Percentiles rank a stretch among this genome's conserved stretches.
Evolutionary conservation across 306 rosid genomes (phyloP).

Genomic region (Purshia tridentata): DNA sequence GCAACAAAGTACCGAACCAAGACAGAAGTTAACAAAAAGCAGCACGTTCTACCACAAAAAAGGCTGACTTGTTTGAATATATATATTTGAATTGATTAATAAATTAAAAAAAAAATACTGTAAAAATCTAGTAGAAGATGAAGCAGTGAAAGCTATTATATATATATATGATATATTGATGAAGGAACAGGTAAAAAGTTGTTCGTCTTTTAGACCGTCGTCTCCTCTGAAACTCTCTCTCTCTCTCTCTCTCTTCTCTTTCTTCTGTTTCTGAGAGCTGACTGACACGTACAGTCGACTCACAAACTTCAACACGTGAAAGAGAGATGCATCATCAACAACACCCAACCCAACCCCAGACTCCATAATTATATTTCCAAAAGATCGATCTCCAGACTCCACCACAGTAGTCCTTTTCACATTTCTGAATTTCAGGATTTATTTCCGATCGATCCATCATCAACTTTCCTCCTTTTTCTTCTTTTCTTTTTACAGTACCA

Average conservation of each 20-base stretch:
- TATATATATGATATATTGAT: slow-evolving; percentile 21
- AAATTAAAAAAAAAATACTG: not conserved
- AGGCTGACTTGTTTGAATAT: not conserved
- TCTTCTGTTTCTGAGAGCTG: not conserved
- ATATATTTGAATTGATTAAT: not conserved
- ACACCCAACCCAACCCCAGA: not conserved
- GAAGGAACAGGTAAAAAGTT: slow-evolving; percentile 36
- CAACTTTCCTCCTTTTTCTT: not conserved
- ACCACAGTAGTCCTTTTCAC: slow-evolving; percentile 32
- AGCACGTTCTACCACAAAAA: slow-evolving; percentile 24
- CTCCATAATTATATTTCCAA: too few relatives aligned
- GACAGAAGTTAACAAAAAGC: slow-evolving; percentile 19
- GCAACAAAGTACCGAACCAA: not conserved
- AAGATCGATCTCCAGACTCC: slow-evolving; percentile 12
- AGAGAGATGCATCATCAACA: slow-evolving; percentile 23
- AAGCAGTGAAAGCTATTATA: not conserved
- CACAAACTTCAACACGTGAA: slow-evolving; percentile 34
- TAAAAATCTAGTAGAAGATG: not conserved
- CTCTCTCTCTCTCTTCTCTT: slow-evolving; percentile 6
- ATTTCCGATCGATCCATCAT: slow-evolving; percentile 7
- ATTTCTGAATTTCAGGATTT: not conserved
- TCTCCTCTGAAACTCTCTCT: slow-evolving; percentile 15
- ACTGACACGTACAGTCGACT: slow-evolving; percentile 4
- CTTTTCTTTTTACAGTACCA: not conserved
- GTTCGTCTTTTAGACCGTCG: slow-evolving; percentile 35